phyloP scores from a whole-genome alignment of 1,284 basidiomycete species.

The Megacollybia platyphylla region DNA sequence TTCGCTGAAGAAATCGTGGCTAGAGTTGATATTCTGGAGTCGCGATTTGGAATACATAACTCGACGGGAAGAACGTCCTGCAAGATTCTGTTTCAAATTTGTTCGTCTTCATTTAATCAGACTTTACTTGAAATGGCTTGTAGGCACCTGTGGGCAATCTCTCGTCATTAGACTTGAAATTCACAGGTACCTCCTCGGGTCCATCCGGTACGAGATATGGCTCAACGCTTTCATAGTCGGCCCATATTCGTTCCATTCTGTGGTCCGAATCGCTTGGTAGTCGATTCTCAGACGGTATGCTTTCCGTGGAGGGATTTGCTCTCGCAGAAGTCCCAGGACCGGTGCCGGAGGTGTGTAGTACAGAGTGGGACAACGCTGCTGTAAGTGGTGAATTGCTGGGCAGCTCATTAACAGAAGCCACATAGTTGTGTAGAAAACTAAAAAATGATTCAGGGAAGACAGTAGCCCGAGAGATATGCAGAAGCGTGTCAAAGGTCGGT shows the following conservation, averaged over 20 bases:
- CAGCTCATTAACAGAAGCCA: slow-evolving; percentile 68
- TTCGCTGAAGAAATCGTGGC: no score
- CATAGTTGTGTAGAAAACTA: slow-evolving; percentile 86
- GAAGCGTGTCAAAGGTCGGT: slow-evolving; percentile 75
- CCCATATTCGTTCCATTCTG: slow-evolving; percentile 68
- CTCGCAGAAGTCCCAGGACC: slow-evolving; percentile 11
- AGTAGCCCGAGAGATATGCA: slow-evolving; percentile 65
- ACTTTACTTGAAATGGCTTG: slow-evolving; percentile 48
- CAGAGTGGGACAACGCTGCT: slow-evolving; percentile 16
- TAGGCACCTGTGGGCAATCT: slow-evolving; percentile 21
- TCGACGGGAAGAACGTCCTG: slow-evolving; percentile 72
- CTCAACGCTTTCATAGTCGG: slow-evolving; percentile 69
- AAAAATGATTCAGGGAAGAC: slow-evolving; percentile 92
- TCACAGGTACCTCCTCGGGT: slow-evolving; percentile 31
- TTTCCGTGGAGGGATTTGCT: slow-evolving; percentile 11
- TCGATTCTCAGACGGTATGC: slow-evolving; percentile 22
- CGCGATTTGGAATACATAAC: slow-evolving; percentile 60
- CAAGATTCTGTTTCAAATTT: not conserved
- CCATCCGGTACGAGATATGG: slow-evolving; percentile 47
- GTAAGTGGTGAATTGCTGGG: slow-evolving; percentile 31
- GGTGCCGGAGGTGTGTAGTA: slow-evolving; percentile 14
- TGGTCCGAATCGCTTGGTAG: slow-evolving; percentile 70
- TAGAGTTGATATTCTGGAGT: slow-evolving; percentile 34
- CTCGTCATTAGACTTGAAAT: slow-evolving; percentile 41
- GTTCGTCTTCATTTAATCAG: not conserved